phyloP scores from a whole-genome alignment of 148 eudicot species.

The Cornus kousa region DNA sequence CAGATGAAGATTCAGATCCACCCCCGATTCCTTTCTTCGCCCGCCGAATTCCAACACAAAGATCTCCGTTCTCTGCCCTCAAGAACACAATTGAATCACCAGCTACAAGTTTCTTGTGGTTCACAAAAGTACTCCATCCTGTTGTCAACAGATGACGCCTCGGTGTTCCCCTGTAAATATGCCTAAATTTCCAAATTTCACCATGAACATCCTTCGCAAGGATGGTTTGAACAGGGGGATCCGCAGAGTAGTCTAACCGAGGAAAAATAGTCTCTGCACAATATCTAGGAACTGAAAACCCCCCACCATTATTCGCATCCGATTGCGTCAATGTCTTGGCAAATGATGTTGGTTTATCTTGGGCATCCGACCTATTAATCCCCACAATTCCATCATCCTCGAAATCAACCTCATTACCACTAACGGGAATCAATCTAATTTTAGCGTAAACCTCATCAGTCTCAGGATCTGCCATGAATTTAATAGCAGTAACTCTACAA shows the following conservation, averaged over 20 bases:
- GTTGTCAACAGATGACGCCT: constrained; percentile 89
- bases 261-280: constrained; percentile 98
- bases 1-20: constrained; percentile 54
- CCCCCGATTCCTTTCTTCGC: constrained; percentile 76
- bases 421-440: constrained; percentile 49
- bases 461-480: constrained; percentile 80
- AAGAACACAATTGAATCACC: constrained; percentile 92
- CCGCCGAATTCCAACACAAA: constrained; percentile 85
- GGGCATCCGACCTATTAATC: constrained; percentile 33
- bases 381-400: constrained; percentile 38
- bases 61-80: constrained; percentile 85
- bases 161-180: constrained; percentile 90
- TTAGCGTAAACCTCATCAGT: constrained; percentile 85
- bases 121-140: constrained; percentile 97
- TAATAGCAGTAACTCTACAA: constrained; percentile 54
- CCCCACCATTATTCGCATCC: constrained; percentile 96
- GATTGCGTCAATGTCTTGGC: constrained; percentile 94
- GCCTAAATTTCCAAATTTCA: constrained; percentile 85
- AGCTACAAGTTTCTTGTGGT: constrained; percentile 87
- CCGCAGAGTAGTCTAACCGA: constrained; percentile 67
- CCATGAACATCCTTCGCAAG: constrained; percentile 95
- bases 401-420: constrained; percentile 31
- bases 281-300: constrained; percentile 90
- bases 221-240: constrained; percentile 92
- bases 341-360: constrained; percentile 75